phyloP scores from a whole-genome alignment of 495 filamentous ascomycete genomes.

The Lasiosphaeria hispida region DNA sequence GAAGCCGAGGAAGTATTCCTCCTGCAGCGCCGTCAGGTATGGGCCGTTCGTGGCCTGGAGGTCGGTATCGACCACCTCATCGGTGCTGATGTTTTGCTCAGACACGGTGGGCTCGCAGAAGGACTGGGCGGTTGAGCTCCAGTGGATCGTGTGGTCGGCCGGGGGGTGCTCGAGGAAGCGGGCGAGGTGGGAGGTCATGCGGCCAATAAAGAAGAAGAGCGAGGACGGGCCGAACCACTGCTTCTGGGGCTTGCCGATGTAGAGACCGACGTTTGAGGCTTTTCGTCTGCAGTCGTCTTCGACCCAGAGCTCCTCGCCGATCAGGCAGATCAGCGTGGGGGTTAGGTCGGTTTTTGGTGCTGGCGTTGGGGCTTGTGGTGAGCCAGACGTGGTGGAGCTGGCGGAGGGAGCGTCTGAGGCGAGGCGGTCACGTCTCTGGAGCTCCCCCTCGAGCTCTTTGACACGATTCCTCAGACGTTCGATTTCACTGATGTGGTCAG shows the following conservation, averaged over 20 bases:
- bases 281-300: slow-evolving; percentile 9
- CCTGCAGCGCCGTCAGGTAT: slow-evolving; percentile 36
- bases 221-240: slow-evolving; percentile 42
- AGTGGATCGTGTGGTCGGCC: slow-evolving; percentile 17
- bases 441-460: slow-evolving; percentile 39
- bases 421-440: slow-evolving; percentile 18
- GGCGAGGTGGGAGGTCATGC: slow-evolving; percentile 36
- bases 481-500: slow-evolving; percentile 35
- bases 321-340: background rate
- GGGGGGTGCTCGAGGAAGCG: slow-evolving; percentile 30
- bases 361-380: background rate
- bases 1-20: slow-evolving; percentile 48
- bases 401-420: background rate
- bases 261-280: slow-evolving; percentile 25
- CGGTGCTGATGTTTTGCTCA: background rate
- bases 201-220: slow-evolving; percentile 38
- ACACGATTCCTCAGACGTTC: slow-evolving; percentile 38
- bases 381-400: background rate
- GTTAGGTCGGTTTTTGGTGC: background rate
- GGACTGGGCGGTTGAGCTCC: background rate
- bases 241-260: slow-evolving; percentile 27
- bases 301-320: slow-evolving; percentile 9
- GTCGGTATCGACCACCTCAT: background rate
- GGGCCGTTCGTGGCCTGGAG: background rate
- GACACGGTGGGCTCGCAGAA: background rate